A percentile compares a stretch with the other conserved stretches of the same genome.
These are phyloP conservation scores for Lycium barbarum DNA, from an alignment of 257 asterid species.

Conservation along the genomic window DNA sequence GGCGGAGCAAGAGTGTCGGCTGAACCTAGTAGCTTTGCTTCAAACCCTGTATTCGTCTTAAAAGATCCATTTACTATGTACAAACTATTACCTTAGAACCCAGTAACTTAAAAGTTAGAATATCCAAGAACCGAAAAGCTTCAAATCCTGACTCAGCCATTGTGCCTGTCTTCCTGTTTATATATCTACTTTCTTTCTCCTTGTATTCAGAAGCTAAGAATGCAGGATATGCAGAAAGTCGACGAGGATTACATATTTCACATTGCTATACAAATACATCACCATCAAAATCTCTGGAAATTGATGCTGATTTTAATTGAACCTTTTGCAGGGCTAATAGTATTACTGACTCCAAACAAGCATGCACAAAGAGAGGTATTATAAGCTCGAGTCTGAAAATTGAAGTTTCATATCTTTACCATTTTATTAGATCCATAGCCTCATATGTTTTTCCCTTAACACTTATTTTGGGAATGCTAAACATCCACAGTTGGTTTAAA, in stretches of 20 bases:
- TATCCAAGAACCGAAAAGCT: too few species aligned
- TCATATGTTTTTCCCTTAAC: background rate
- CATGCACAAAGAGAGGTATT: conserved; percentile 22
- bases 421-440: background rate
- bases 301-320: background rate
- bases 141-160: too few species aligned
- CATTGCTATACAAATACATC: background rate
- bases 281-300: background rate
- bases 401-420: background rate
- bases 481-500: conserved; percentile 30
- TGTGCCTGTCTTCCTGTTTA: too few species aligned
- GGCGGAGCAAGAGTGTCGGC: too few species aligned
- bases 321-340: conserved; percentile 34
- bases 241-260: background rate
- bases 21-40: too few species aligned
- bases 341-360: conserved; percentile 23
- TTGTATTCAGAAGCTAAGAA: background rate
- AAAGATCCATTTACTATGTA: too few species aligned
- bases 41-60: too few species aligned
- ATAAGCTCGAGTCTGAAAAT: background rate
- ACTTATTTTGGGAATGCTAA: conserved; percentile 1
- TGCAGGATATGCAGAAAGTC: background rate
- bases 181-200: background rate
- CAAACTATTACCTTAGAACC: too few species aligned
- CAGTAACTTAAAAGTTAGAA: too few species aligned